phyloP scores from a whole-genome alignment of 805 yeast species.

The Myxozyma udenii region DNA sequence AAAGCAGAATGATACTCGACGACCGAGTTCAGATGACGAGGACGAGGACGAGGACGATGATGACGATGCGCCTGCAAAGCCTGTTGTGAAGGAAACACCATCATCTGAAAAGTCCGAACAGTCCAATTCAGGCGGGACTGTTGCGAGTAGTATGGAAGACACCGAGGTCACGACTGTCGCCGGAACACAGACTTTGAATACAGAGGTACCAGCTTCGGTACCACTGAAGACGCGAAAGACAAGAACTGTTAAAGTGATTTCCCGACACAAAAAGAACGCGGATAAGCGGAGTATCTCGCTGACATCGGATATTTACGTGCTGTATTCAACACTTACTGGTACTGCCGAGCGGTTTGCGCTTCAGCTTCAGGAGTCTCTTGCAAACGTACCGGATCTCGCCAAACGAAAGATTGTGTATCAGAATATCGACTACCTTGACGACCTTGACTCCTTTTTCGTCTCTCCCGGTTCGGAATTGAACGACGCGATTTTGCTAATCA shows the following conservation, averaged over 20 bases:
- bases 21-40: slow-evolving; percentile 20
- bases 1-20: neutral
- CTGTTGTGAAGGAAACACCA: neutral
- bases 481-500: slow-evolving; percentile 57
- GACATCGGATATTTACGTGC: slow-evolving; percentile 42
- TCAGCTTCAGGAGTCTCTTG: slow-evolving; percentile 43
- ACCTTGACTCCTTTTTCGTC: slow-evolving; percentile 77
- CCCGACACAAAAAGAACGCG: slow-evolving; percentile 2
- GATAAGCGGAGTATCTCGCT: neutral
- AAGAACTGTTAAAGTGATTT: slow-evolving; percentile 18
- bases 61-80: neutral
- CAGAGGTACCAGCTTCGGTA: neutral
- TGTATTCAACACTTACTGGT: slow-evolving; percentile 85
- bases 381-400: slow-evolving; percentile 30
- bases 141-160: neutral
- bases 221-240: slow-evolving; percentile 1
- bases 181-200: neutral
- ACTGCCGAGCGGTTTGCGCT: slow-evolving; percentile 69
- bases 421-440: slow-evolving; percentile 74
- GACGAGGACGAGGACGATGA: slow-evolving; percentile 15
- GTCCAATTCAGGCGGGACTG: neutral
- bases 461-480: slow-evolving; percentile 46
- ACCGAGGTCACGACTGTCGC: neutral
- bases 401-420: slow-evolving; percentile 48
- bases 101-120: too few species aligned